phyloP scores from a whole-genome alignment of 2,329 filamentous ascomycete genomes.

The Aspergillus cejpii region DNA sequence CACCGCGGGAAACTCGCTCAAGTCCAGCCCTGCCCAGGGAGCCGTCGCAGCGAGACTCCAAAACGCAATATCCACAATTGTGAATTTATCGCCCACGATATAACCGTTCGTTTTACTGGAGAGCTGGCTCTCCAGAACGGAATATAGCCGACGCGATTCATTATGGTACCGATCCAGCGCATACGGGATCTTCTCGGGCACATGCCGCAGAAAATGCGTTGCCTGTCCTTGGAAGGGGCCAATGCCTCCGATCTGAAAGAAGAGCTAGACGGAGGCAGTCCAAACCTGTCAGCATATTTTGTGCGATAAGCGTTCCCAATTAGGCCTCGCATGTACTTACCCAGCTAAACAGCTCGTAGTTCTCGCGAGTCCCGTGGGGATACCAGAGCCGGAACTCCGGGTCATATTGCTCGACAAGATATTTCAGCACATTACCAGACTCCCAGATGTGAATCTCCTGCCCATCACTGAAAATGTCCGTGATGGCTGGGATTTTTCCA shows the following conservation, averaged over 20 bases:
- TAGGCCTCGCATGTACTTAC: not conserved
- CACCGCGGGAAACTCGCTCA: too few relatives aligned
- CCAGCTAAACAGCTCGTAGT: not conserved
- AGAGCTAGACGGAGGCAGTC: too few relatives aligned
- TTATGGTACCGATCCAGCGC: constrained; percentile 1
- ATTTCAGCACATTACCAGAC: constrained; percentile 1
- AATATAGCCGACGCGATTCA: constrained; percentile 2
- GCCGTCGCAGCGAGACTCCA: not conserved
- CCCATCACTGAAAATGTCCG: not conserved
- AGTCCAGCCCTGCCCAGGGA: too few relatives aligned
- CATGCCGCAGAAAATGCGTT: constrained; percentile 2
- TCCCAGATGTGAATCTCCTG: constrained; percentile 1
- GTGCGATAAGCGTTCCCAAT: not conserved
- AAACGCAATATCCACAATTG: constrained; percentile 2
- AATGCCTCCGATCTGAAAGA: not conserved
- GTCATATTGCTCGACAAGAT: constrained; percentile 2
- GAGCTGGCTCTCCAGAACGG: not conserved
- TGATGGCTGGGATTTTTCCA: constrained; percentile 1
- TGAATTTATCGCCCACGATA: constrained; percentile 2
- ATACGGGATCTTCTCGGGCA: constrained; percentile 1
- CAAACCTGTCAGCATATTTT: not conserved
- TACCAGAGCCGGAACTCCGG: not conserved
- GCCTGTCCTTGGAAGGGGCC: constrained; percentile 5
- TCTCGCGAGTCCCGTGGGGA: not conserved
- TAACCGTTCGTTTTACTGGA: not conserved